Evolutionary conservation across 192 early-diverging fungal genomes (phyloP).

Genomic region (Kappamyces sp.): DNA sequence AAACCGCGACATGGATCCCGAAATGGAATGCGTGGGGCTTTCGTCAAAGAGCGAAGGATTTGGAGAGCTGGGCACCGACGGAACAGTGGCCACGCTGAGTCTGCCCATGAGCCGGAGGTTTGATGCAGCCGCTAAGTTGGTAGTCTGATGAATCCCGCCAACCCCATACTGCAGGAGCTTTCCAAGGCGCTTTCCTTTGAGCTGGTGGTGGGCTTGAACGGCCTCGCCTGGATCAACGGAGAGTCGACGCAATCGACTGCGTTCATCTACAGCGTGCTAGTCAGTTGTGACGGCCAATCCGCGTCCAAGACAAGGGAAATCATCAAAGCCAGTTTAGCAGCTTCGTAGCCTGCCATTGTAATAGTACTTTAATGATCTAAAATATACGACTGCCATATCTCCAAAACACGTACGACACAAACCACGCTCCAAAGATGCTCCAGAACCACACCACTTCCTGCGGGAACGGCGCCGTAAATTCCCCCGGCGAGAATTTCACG

Average conservation of each 20-base stretch:
- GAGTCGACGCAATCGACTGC: constrained; percentile 23
- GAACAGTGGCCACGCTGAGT: constrained; percentile 77
- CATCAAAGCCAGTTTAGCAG: too few relatives aligned
- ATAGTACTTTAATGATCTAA: too few relatives aligned
- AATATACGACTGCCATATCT: constrained; percentile 32
- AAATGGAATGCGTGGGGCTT: constrained; percentile 85
- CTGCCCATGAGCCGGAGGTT: constrained; percentile 56
- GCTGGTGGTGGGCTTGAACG: constrained; percentile 87
- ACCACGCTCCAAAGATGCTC: constrained; percentile 48
- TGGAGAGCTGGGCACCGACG: constrained; percentile 80
- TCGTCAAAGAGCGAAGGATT: constrained; percentile 81
- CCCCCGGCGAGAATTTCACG: constrained; percentile 81
- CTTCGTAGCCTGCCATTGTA: too few relatives aligned
- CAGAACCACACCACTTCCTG: constrained; percentile 66
- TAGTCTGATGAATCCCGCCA: constrained; percentile 66
- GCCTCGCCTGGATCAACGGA: constrained; percentile 86
- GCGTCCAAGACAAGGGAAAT: too few relatives aligned
- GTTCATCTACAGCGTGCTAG: too few relatives aligned
- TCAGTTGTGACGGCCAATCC: too few relatives aligned
- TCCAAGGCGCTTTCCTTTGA: constrained; percentile 77
- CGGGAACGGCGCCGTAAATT: constrained; percentile 79
- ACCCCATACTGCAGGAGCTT: constrained; percentile 64
- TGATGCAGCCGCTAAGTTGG: not conserved
- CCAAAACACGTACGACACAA: constrained; percentile 71
- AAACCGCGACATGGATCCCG: constrained; percentile 96